Evolutionary conservation across 352 stramenopile genomes (phyloP).

Genomic region (Phytophthora aleatoria): DNA sequence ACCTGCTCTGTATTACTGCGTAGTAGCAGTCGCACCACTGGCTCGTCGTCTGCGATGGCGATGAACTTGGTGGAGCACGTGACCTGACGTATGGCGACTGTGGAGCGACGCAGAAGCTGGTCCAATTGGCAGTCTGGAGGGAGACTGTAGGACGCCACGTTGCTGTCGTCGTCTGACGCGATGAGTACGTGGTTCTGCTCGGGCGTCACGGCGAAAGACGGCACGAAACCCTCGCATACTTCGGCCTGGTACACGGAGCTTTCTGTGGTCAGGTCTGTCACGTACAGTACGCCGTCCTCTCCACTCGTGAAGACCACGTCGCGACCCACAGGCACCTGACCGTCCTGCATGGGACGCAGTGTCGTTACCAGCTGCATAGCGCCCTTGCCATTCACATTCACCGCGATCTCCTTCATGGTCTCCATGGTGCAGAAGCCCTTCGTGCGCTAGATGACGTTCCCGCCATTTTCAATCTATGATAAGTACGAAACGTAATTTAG

Average conservation of each 20-base stretch:
- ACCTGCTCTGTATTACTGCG: slow-evolving; percentile 62
- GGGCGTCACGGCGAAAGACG: slow-evolving; percentile 68
- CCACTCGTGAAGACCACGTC: slow-evolving; percentile 78
- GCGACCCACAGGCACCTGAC: slow-evolving; percentile 31
- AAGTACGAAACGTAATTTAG: slow-evolving; percentile 1
- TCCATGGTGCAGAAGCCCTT: slow-evolving; percentile 44
- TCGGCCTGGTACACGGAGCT: slow-evolving; percentile 48
- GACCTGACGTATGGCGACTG: slow-evolving; percentile 75
- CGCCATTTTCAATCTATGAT: slow-evolving; percentile 16
- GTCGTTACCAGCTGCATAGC: slow-evolving; percentile 62
- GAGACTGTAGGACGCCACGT: slow-evolving; percentile 73
- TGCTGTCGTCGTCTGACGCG: slow-evolving; percentile 73
- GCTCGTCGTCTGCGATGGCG: slow-evolving; percentile 74
- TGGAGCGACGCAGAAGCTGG: slow-evolving; percentile 71
- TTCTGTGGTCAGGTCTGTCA: slow-evolving; percentile 69
- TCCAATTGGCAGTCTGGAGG: slow-evolving; percentile 54
- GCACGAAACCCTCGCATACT: slow-evolving; percentile 66
- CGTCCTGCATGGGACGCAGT: slow-evolving; percentile 38
- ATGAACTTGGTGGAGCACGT: slow-evolving; percentile 65
- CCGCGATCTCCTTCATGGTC: slow-evolving; percentile 78
- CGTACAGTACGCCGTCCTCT: slow-evolving; percentile 81
- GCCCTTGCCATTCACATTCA: slow-evolving; percentile 74
- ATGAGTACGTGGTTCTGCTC: slow-evolving; percentile 74
- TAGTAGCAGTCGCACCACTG: slow-evolving; percentile 70
- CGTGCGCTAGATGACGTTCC: slow-evolving; percentile 9